Evolutionary conservation across 208 protist species (phyloP).

Genomic region (Trypanosoma lewisi): DNA sequence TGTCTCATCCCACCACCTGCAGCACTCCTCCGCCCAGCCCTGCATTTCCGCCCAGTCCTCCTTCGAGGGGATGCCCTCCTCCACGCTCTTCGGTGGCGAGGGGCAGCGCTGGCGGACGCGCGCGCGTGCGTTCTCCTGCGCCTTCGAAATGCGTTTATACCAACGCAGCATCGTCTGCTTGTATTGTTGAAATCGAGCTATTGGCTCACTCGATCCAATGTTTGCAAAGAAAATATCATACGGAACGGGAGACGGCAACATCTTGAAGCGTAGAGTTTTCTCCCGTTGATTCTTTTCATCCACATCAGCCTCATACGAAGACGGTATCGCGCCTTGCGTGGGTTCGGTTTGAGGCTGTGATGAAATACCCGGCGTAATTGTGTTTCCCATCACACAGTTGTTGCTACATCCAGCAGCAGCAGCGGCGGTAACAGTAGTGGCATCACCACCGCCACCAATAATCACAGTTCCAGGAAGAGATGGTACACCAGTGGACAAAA

Average conservation of each 20-base stretch:
- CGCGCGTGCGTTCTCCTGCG: not conserved
- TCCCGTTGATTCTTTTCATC: not conserved
- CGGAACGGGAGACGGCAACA: constrained; percentile 7
- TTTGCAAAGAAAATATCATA: constrained; percentile 28
- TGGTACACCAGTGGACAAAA: too few relatives aligned
- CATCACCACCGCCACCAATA: too few relatives aligned
- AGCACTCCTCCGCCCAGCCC: constrained; percentile 3
- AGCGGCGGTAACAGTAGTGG: too few relatives aligned
- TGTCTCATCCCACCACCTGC: constrained; percentile 12
- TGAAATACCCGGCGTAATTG: too few relatives aligned
- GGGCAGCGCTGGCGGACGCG: constrained; percentile 1
- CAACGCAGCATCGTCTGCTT: constrained; percentile 3
- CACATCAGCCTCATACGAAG: too few relatives aligned
- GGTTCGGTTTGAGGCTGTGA: too few relatives aligned
- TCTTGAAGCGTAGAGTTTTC: constrained; percentile 11
- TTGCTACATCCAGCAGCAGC: too few relatives aligned
- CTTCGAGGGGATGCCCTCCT: not conserved
- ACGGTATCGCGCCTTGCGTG: too few relatives aligned
- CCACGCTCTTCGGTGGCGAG: not conserved
- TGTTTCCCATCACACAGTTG: too few relatives aligned
- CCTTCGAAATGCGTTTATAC: not conserved
- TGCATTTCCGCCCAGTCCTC: not conserved
- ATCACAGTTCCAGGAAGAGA: too few relatives aligned
- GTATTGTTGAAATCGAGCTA: constrained; percentile 45
- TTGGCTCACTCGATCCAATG: constrained; percentile 46